A percentile compares a stretch with the other conserved stretches of the same genome.
Conservation (phyloP, 148 eudicot species). For the Fagopyrum esculentum region DNA sequence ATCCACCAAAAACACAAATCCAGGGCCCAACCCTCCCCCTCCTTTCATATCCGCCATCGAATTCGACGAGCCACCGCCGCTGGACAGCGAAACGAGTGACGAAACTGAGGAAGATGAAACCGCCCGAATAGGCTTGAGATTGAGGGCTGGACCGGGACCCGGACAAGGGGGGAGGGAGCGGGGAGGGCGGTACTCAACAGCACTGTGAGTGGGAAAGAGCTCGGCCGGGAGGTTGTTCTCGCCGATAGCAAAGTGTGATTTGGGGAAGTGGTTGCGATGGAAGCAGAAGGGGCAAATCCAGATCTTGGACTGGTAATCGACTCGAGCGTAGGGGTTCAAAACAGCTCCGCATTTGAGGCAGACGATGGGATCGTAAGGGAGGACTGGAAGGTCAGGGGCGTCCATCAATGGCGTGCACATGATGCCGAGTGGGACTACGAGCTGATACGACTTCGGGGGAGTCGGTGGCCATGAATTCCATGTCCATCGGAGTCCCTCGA, state of each 20-base stretch:
- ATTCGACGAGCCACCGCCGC: constrained; percentile 20
- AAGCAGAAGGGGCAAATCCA: constrained; percentile 94
- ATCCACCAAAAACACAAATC: constrained; percentile 86
- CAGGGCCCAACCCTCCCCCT: constrained; percentile 41
- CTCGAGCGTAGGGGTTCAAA: constrained; percentile 88
- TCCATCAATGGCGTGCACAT: constrained; percentile 73
- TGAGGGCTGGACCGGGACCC: constrained; percentile 15
- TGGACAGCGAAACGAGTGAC: constrained; percentile 26
- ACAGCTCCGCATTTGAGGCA: constrained; percentile 60
- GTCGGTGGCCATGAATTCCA: constrained; percentile 87
- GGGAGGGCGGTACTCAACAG: constrained; percentile 64
- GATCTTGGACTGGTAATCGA: constrained; percentile 61
- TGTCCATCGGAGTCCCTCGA: constrained; percentile 86
- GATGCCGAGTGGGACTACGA: constrained; percentile 64
- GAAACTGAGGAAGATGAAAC: constrained; percentile 27
- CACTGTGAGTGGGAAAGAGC: constrained; percentile 80
- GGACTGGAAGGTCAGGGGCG: constrained; percentile 63
- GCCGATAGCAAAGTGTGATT: constrained; percentile 47
- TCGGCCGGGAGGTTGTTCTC: constrained; percentile 89
- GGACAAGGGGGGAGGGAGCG: constrained; percentile 16
- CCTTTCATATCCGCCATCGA: constrained; percentile 16
- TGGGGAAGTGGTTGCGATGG: constrained; percentile 56
- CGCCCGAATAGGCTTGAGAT: constrained; percentile 21
- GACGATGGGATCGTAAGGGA: constrained; percentile 66
- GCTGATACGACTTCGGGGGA: constrained; percentile 30